These are phyloP conservation scores for Sphagnurus paluster DNA, from an alignment of 1,284 basidiomycete species.

Conservation along the genomic window DNA sequence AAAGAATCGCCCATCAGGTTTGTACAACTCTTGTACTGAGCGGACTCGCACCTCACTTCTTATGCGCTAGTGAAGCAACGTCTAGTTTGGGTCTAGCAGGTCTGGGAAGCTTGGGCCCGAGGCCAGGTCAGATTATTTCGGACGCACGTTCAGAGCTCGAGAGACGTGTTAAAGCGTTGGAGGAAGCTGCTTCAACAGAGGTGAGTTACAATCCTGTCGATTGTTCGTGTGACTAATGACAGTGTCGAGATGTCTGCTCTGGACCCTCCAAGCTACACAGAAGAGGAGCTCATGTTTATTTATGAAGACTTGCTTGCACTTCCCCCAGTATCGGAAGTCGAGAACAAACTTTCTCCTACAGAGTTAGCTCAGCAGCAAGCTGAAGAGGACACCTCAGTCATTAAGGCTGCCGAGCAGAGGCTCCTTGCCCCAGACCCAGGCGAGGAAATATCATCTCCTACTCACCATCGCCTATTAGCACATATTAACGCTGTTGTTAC, in stretches of 20 bases:
- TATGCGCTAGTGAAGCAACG: conserved; percentile 6
- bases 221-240: neutral
- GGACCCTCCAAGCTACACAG: conserved; percentile 41
- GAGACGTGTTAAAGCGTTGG: conserved; percentile 38
- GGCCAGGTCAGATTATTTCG: conserved; percentile 9
- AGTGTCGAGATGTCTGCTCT: conserved; percentile 22
- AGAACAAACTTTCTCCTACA: conserved; percentile 13
- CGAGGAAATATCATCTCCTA: neutral
- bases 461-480: conserved; percentile 29
- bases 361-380: conserved; percentile 21
- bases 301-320: conserved; percentile 56
- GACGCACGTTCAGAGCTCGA: conserved; percentile 33
- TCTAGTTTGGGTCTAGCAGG: neutral
- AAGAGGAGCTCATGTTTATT: conserved; percentile 47
- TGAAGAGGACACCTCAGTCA: conserved; percentile 29
- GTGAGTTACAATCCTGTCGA: conserved; percentile 24
- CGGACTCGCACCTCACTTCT: neutral
- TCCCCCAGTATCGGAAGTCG: conserved; percentile 21
- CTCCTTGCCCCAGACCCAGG: neutral
- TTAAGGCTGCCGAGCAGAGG: conserved; percentile 22
- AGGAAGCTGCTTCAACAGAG: conserved; percentile 34
- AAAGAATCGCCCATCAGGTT: conserved; percentile 3
- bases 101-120: conserved; percentile 6
- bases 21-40: neutral
- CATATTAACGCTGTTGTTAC: conserved; percentile 29